Base-by-base conservation (phyloP, 257 asterid species). In the Nicotiana tabacum region DNA sequence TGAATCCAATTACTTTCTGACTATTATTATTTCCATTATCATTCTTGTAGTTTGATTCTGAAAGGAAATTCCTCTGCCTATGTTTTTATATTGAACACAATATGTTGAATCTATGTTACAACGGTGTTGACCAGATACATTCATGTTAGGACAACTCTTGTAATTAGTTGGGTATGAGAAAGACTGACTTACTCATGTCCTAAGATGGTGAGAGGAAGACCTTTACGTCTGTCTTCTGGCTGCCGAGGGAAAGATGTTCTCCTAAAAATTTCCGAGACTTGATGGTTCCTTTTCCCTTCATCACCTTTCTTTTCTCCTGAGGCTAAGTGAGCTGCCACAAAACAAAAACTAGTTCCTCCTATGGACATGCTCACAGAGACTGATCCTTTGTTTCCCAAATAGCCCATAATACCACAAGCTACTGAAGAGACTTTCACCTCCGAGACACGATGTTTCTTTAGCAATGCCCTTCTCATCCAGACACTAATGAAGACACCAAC, bases 221-320 rank as follows among this genome's bases (percentile, higher is more conserved):
- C 78, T 67, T 81, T 81, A 69, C 86, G 87, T 7, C 85, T 87
- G 72, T 91, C 97, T 82, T 83, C 90, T 2, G 86, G 89, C 17
- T 79, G 88, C 90, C 92, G 87, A 6, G 89, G 85, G 89, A 95
- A 95, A 79, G 89, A 77, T 6, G 99, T 93, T 48, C 99, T 87
- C 85, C 85, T 90, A 86, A 93, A 95, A 81, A 95, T 95, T 84
- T 93, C 94, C 0, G 97, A 87, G 62, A 92, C 99, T 86, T 93
- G 99, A 82, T 82, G 87, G 76, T 95, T 95, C 87, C 99, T 89
- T 85, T 92, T 90, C 74, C 95, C 97, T 84, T 95, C 97, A 69
- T 95, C 98, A 2, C 99, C 99, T 86, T 88, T 90, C 91, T 93
- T 95, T 90, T 95, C 99, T 9, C 99, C 99, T 2, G 99, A 95